phyloP scores from a whole-genome alignment of 768 basidiomycete genomes.

The Lentinula guzmanii region DNA sequence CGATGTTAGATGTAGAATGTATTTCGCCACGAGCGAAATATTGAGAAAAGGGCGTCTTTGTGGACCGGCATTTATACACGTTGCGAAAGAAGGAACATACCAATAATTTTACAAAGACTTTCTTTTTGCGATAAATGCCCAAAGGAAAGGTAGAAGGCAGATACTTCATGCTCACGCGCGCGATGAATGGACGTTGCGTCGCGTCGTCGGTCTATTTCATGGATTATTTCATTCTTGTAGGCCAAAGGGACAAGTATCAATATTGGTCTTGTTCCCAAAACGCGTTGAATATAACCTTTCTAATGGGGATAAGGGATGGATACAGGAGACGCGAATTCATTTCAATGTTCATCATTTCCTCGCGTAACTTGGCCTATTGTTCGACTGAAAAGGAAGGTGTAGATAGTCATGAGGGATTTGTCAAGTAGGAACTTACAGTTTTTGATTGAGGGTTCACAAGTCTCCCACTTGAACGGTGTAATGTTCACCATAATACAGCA shows the following conservation, averaged over 20 bases:
- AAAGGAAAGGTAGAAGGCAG: not conserved
- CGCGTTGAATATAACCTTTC: not conserved
- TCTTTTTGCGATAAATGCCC: not conserved
- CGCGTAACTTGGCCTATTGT: not conserved
- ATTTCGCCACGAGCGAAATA: not conserved
- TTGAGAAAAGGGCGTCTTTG: conserved; percentile 3
- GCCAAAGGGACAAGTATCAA: not conserved
- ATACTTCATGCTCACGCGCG: not conserved
- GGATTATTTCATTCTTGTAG: not conserved
- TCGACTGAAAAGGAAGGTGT: conserved; percentile 1
- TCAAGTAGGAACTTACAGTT: not conserved
- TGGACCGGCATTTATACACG: not conserved
- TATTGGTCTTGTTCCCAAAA: not conserved
- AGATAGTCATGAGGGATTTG: not conserved
- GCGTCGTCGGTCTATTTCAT: not conserved
- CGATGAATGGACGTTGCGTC: not conserved
- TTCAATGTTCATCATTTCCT: not conserved
- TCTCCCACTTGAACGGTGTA: too few relatives aligned
- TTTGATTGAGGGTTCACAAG: not conserved
- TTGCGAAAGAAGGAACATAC: conserved; percentile 6
- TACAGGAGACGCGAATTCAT: not conserved
- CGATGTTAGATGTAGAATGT: not conserved
- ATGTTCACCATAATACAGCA: too few relatives aligned
- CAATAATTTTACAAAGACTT: conserved; percentile 3
- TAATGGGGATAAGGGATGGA: not conserved